Base-by-base conservation (phyloP, 129 eudicot species). In the Pseudognaphalium luteoalbum region DNA sequence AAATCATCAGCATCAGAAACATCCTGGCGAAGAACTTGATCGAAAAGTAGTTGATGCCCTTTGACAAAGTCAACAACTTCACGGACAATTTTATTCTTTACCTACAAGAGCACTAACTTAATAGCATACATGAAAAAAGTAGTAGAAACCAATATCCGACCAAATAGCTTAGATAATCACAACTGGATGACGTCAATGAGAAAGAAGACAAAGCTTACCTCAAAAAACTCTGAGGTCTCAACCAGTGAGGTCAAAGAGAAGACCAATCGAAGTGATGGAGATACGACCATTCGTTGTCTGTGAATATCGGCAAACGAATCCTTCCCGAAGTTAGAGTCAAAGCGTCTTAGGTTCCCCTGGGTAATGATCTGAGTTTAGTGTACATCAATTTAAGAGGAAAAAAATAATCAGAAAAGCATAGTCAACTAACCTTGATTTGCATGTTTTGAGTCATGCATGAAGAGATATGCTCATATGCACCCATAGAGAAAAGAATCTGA, bases 61-160 rank as follows among this genome's bases (percentile, higher is more conserved):
- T 87, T 94, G 47, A 94, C 84, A 78, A 94, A 94, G 73, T 87
- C 97, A 39, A 94, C 78, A 57, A 89, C 91, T 85, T 94, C 98
- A 54, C 98, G 93, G 71, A 89, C 98, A 67, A 94, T 81, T 86
- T 94, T 94, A 84, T 94, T 94, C 75, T 91, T 94, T 78, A 94
- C 98, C 98, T 94, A 70, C 64, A 32, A 68, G 7, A 72, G 6
- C 77, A 75, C 35, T 62, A 77, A 35, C 6, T 77, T 60, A 60
- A 66, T 34, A 66, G 33, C 73, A 73, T 37, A 25, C 21, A 72
- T 58, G 35, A 58, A 22, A 2, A 59, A 35, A 33, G 11, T 60
- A 35, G 37, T 12, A 20, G 2, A 20, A 71, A 32, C 11, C 28
- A 51, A 30, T 17, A 41, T 8, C 20, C 35, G 20, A 56, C 11